Percentiles rank a stretch among this genome's conserved stretches.
Evolutionary conservation across 192 early-diverging fungal genomes (phyloP).

Genomic region (Backusella circina): DNA sequence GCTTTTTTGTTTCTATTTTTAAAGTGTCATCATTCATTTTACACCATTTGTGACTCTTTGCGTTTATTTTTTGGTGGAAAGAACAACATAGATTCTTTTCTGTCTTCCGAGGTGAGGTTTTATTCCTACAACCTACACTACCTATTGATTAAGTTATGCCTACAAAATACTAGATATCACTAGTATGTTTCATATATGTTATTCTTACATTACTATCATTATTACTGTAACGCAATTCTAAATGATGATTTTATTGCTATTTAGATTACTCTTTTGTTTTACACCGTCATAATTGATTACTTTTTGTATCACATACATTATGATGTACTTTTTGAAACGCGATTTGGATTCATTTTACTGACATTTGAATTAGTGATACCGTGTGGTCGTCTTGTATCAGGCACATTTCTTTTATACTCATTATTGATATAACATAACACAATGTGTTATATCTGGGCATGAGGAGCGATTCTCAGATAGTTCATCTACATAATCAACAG

Average conservation of each 20-base stretch:
- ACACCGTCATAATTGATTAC: neutral
- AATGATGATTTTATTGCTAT: neutral
- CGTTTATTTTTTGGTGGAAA: neutral
- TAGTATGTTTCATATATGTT: neutral
- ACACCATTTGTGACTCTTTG: neutral
- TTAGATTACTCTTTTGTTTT: neutral
- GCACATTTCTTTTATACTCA: neutral
- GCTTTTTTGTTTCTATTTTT: neutral
- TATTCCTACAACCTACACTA: neutral
- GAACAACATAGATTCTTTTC: neutral
- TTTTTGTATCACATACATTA: neutral
- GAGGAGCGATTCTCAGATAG: neutral
- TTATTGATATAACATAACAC: neutral
- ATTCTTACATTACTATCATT: neutral
- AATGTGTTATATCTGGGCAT: neutral
- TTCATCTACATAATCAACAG: neutral
- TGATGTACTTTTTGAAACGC: neutral
- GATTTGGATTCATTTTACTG: too few relatives aligned
- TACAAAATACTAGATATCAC: neutral
- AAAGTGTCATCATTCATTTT: neutral
- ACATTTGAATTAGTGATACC: neutral
- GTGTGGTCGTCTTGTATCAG: neutral
- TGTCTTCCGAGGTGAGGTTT: neutral
- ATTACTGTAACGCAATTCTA: neutral
- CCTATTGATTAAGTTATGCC: neutral